These are phyloP conservation scores for Penicillium argentinense DNA, from an alignment of 495 filamentous ascomycete genomes.

Conservation along the genomic window DNA sequence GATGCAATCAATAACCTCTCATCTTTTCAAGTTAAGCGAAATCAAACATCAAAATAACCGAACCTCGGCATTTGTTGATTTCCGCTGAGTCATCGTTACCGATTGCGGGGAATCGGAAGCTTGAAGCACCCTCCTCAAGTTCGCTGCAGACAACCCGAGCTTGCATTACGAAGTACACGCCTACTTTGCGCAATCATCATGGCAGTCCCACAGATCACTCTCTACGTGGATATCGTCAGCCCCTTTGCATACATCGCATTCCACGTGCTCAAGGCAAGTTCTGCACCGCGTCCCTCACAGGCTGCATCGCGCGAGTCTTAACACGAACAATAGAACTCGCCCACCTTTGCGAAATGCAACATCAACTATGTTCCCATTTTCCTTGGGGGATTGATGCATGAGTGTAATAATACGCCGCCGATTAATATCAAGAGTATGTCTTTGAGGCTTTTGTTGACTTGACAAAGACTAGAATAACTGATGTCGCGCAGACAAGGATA, in stretches of 20 bases:
- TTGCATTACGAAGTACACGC: background rate
- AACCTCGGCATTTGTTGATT: constrained; percentile 11
- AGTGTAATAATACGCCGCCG: constrained; percentile 62
- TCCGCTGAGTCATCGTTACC: constrained; percentile 11
- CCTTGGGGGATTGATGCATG: constrained; percentile 67
- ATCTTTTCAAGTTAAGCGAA: too few relatives aligned
- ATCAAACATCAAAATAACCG: background rate
- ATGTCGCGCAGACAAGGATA: constrained; percentile 58
- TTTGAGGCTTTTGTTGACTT: background rate
- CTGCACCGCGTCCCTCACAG: background rate
- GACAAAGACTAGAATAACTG: background rate
- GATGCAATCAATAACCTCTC: too few relatives aligned
- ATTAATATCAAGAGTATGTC: constrained; percentile 67
- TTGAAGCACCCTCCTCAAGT: background rate
- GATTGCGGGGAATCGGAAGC: constrained; percentile 2
- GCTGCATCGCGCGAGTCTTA: background rate
- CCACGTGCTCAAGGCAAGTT: constrained; percentile 57
- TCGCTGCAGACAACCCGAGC: background rate
- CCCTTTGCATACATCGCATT: constrained; percentile 73
- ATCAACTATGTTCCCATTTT: constrained; percentile 68
- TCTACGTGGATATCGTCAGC: constrained; percentile 69
- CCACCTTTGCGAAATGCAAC: constrained; percentile 57
- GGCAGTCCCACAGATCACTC: constrained; percentile 57
- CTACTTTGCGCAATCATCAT: constrained; percentile 24
- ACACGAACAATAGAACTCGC: constrained; percentile 50